phyloP scores from a whole-genome alignment of 306 rosid species.

The Lathyrus tuberosus region DNA sequence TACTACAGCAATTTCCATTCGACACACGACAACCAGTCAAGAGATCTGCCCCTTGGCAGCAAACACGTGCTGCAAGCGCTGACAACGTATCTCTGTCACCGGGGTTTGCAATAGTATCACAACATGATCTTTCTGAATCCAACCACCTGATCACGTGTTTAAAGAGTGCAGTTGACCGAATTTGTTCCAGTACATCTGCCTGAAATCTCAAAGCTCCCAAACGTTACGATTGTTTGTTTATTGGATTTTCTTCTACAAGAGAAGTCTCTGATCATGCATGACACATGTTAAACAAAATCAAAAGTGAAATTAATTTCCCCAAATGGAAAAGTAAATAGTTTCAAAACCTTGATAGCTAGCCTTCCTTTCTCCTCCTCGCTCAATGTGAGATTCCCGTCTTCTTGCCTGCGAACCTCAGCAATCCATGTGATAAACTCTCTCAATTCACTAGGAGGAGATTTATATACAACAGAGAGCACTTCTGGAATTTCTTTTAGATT shows the following conservation, averaged over 20 bases:
- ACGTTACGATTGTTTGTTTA: conserved; percentile 27
- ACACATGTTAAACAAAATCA: conserved; percentile 16
- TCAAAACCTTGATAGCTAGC: conserved; percentile 72
- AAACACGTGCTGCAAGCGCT: conserved; percentile 58
- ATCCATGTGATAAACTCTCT: conserved; percentile 77
- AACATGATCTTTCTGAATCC: conserved; percentile 47
- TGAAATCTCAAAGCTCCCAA: conserved; percentile 54
- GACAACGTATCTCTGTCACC: conserved; percentile 47
- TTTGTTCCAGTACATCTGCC: conserved; percentile 76
- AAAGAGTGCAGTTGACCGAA: conserved; percentile 68
- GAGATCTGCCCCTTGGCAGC: conserved; percentile 73
- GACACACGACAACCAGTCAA: conserved; percentile 47
- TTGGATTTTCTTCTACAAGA: conserved; percentile 30
- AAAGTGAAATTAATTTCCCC: conserved; percentile 16
- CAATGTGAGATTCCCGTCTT: conserved; percentile 70
- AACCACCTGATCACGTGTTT: conserved; percentile 62
- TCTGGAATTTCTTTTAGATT: conserved; percentile 62
- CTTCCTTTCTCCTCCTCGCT: conserved; percentile 87
- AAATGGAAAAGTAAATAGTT: conserved; percentile 11
- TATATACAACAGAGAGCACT: conserved; percentile 62
- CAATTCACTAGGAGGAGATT: conserved; percentile 74
- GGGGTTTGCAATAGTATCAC: conserved; percentile 37
- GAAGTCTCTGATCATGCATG: conserved; percentile 9
- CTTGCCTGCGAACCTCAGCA: conserved; percentile 93
- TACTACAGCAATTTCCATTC: conserved; percentile 45